Conservation (phyloP, 805 yeast genomes). For the Naumovozyma castellii region DNA sequence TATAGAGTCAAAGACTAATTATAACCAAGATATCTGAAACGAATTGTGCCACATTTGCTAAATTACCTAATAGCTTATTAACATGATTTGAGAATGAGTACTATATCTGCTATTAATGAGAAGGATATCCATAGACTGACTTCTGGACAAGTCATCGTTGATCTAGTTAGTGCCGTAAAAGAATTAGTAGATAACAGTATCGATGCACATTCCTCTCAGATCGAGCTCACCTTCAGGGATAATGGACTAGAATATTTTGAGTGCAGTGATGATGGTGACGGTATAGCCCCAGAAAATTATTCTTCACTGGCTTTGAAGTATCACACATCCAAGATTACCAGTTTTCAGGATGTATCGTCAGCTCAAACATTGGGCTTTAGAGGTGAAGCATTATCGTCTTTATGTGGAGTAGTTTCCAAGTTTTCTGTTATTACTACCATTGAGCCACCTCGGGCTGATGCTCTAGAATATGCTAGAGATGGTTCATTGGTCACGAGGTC, state of each 20-base stretch:
- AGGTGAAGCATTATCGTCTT: constrained; percentile 72
- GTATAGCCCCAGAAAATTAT: constrained; percentile 47
- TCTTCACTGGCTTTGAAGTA: constrained; percentile 48
- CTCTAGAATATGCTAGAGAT: constrained; percentile 41
- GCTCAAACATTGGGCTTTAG: constrained; percentile 62
- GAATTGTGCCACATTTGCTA: too few species aligned
- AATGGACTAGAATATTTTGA: constrained; percentile 68
- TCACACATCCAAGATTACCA: constrained; percentile 54
- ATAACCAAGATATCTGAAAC: too few species aligned
- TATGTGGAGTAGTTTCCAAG: constrained; percentile 44
- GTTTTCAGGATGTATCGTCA: constrained; percentile 44
- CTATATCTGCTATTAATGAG: not conserved
- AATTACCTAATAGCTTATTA: too few species aligned
- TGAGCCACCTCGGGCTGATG: constrained; percentile 48
- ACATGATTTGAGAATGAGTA: too few species aligned
- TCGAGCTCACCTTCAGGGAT: constrained; percentile 60
- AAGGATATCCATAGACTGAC: constrained; percentile 67
- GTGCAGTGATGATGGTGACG: constrained; percentile 59
- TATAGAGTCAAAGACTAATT: too few species aligned
- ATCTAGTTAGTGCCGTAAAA: constrained; percentile 65
- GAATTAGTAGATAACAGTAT: constrained; percentile 81
- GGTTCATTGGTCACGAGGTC: constrained; percentile 42
- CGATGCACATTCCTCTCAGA: constrained; percentile 62
- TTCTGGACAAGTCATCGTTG: constrained; percentile 88
- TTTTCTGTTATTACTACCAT: constrained; percentile 45